Base-by-base conservation (phyloP, 805 yeast species). In the Zygoascus bituminiphila region DNA sequence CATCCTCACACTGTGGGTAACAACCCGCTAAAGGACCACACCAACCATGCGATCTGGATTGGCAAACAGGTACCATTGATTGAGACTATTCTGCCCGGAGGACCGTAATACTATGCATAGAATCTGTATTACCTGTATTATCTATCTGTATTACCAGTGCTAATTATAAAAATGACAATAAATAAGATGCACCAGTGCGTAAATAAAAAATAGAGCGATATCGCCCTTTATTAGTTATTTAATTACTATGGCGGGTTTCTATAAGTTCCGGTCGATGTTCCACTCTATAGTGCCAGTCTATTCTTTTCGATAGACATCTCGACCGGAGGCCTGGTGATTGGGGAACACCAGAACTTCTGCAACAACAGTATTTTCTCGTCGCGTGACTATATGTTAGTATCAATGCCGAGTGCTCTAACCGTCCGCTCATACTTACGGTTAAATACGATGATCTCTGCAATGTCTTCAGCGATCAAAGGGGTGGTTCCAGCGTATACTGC, bases 311-410 rank as follows among this genome's bases (percentile, higher is more conserved):
- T 52, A 45, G 19, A 44, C 40, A 61, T 82, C 86, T 56, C 72
- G 68, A 6, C 94, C 80, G 51, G 85, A 75, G 3, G 94, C 96
- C 71, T 89, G 97, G 70, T 84, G 82, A 42, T 81, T 76, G 15
- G 96, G 86, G 70, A 88, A 86, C 10, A 91, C 81, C 62, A 89
- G 72, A 15, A 87, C 73, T 62, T 88, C 95, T 22, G 91, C 89
- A 60, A 84, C 68, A 15, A 84, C 91, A 1, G 85, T 78, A 62
- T 84, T 84, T 55, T 74, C 76, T 52, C 79, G 77, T 66, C 93
- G 77, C 6, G 88, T 71, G 41, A 79, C 44, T 41, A 19, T 10
- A 41, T 19, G 44, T 41, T 41, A 41, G 36, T 41, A 44, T 48
- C 29, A 15, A 6, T 26, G 2, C 10, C 12, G 21, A 25, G 36